A percentile compares a stretch with the other conserved stretches of the same genome.
These are phyloP conservation scores for Dactylellina cionopaga DNA, from an alignment of 2,329 filamentous ascomycete genomes.

Conservation along the genomic window DNA sequence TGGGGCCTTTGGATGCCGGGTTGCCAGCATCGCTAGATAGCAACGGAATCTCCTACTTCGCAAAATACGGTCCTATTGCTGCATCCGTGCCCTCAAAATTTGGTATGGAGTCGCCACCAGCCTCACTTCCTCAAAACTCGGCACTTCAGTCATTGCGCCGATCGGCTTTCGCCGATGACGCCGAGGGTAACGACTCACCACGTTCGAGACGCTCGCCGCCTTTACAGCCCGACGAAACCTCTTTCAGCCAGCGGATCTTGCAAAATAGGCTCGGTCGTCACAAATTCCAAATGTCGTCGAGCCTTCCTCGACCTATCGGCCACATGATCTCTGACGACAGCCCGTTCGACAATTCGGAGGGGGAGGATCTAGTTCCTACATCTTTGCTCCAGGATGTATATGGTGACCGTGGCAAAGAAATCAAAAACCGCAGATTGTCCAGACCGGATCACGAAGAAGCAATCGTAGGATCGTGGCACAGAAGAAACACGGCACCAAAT, in stretches of 20 bases:
- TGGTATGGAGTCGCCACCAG: constrained; percentile 83
- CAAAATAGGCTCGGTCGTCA: constrained; percentile 74
- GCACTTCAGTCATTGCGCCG: constrained; percentile 72
- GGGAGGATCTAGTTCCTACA: constrained; percentile 59
- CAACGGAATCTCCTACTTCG: constrained; percentile 91
- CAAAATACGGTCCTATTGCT: constrained; percentile 87
- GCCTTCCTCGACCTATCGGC: constrained; percentile 66
- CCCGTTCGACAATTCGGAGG: constrained; percentile 59
- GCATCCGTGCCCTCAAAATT: constrained; percentile 94
- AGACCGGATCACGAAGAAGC: constrained; percentile 66
- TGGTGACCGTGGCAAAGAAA: constrained; percentile 83
- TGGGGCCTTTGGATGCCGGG: constrained; percentile 93
- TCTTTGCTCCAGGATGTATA: constrained; percentile 73
- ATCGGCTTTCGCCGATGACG: constrained; percentile 71
- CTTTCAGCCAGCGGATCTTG: constrained; percentile 76
- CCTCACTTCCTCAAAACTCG: constrained; percentile 69
- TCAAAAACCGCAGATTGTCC: constrained; percentile 73
- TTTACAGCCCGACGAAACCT: constrained; percentile 57
- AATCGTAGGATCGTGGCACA: constrained; percentile 55
- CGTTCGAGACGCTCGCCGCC: constrained; percentile 70
- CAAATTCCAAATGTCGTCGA: constrained; percentile 69
- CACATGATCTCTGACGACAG: constrained; percentile 68
- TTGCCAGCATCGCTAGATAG: constrained; percentile 95
- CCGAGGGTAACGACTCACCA: constrained; percentile 72
- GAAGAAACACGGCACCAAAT: constrained; percentile 62